phyloP scores from a whole-genome alignment of 345 rosid genomes.

The Noccaea caerulescens region DNA sequence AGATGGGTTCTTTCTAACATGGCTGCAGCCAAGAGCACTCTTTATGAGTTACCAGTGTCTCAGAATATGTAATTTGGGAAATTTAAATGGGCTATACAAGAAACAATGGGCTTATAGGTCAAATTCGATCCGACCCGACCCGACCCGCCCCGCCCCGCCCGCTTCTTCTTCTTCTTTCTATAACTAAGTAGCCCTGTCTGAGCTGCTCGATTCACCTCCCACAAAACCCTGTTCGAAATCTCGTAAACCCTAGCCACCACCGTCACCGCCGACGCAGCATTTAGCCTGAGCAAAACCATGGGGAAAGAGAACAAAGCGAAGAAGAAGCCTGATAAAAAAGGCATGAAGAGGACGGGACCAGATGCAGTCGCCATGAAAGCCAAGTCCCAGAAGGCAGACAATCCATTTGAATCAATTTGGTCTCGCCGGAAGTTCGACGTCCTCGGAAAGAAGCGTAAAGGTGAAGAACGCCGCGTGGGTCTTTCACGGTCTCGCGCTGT shows the following conservation, averaged over 20 bases:
- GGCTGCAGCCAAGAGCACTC: too few species aligned
- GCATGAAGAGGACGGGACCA: slow-evolving; percentile 53
- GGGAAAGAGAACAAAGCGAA: slow-evolving; percentile 36
- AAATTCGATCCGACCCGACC: slow-evolving; percentile 4
- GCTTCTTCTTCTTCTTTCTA: slow-evolving; percentile 18
- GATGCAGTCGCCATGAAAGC: slow-evolving; percentile 68
- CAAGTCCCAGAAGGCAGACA: slow-evolving; percentile 47
- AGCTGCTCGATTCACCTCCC: not conserved
- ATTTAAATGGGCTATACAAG: too few species aligned
- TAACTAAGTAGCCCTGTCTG: not conserved
- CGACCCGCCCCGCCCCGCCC: slow-evolving; percentile 2
- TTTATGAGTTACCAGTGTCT: too few species aligned
- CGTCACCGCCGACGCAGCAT: not conserved
- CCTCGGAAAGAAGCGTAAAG: slow-evolving; percentile 88
- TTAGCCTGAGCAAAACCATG: slow-evolving; percentile 26
- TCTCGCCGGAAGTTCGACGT: slow-evolving; percentile 85
- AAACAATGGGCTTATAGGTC: not conserved
- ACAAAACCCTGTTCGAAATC: slow-evolving; percentile 26
- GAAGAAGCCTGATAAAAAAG: slow-evolving; percentile 50
- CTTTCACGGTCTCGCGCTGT: slow-evolving; percentile 67
- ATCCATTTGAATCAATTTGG: slow-evolving; percentile 86
- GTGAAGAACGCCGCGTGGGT: slow-evolving; percentile 81
- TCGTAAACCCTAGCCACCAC: slow-evolving; percentile 41
- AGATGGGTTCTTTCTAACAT: too few species aligned
- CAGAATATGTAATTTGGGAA: too few species aligned